A percentile compares a stretch with the other conserved stretches of the same genome.
phyloP scores from a whole-genome alignment of 1,139 yeast species.

The Pneumocystis jirovecii region DNA sequence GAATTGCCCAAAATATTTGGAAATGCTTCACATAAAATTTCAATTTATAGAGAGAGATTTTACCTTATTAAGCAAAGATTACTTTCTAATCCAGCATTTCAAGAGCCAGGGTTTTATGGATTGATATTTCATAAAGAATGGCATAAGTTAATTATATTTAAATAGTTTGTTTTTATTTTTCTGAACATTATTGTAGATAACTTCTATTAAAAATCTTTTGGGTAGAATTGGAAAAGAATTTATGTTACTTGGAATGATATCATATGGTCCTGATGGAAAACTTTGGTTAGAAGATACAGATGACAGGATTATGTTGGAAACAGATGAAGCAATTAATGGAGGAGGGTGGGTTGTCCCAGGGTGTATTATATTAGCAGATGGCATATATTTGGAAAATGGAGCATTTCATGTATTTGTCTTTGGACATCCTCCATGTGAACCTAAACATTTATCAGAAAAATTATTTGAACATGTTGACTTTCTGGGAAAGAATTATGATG shows the following conservation, averaged over 20 bases:
- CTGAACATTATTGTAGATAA: constrained; percentile 40
- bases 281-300: constrained; percentile 70
- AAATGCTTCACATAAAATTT: constrained; percentile 15
- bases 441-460: constrained; percentile 47
- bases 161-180: constrained; percentile 6
- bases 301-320: constrained; percentile 58
- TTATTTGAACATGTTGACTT: constrained; percentile 70
- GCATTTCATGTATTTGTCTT: constrained; percentile 62
- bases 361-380: constrained; percentile 67
- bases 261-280: constrained; percentile 48
- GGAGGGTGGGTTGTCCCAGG: constrained; percentile 69
- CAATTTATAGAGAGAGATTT: constrained; percentile 32
- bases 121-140: constrained; percentile 17
- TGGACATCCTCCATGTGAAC: constrained; percentile 82
- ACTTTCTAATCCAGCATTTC: constrained; percentile 61
- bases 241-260: constrained; percentile 60
- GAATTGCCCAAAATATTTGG: constrained; percentile 15
- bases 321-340: constrained; percentile 45
- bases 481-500: constrained; percentile 48
- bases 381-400: constrained; percentile 56
- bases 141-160: constrained; percentile 10
- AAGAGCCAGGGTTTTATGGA: constrained; percentile 31
- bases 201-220: constrained; percentile 63
- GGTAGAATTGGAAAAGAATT: constrained; percentile 74
- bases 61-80: constrained; percentile 52